A percentile compares a stretch with the other conserved stretches of the same genome.
These are phyloP conservation scores for Cornus controversa DNA, from an alignment of 148 eudicot genomes.

Conservation along the genomic window DNA sequence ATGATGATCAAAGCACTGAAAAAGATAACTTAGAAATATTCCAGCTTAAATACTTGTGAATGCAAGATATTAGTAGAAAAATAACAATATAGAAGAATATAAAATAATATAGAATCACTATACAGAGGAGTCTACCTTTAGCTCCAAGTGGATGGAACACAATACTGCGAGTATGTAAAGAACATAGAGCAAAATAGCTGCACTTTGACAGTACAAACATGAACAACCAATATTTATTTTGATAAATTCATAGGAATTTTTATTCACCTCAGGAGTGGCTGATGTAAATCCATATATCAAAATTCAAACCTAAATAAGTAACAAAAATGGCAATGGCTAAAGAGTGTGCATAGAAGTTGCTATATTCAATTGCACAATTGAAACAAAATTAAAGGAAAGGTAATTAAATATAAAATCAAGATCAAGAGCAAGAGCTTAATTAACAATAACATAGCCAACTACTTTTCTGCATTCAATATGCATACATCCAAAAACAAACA, in stretches of 20 bases:
- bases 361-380: too few species aligned
- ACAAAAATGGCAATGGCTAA: not conserved
- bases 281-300: not conserved
- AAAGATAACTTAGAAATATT: not conserved
- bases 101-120: not conserved
- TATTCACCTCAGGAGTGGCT: not conserved
- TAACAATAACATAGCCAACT: too few species aligned
- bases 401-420: too few species aligned
- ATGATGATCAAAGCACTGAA: too few species aligned
- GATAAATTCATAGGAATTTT: not conserved
- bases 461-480: too few species aligned
- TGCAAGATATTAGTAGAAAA: not conserved
- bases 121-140: not conserved
- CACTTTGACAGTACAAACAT: not conserved
- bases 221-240: not conserved
- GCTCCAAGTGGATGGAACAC: not conserved
- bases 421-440: too few species aligned
- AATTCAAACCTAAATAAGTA: not conserved
- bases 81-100: not conserved
- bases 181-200: not conserved
- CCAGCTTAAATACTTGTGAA: not conserved
- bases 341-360: not conserved
- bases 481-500: too few species aligned
- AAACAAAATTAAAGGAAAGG: too few species aligned
- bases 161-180: not conserved